Conservation (phyloP, 345 rosid genomes). For the Pugionium dolabratum region DNA sequence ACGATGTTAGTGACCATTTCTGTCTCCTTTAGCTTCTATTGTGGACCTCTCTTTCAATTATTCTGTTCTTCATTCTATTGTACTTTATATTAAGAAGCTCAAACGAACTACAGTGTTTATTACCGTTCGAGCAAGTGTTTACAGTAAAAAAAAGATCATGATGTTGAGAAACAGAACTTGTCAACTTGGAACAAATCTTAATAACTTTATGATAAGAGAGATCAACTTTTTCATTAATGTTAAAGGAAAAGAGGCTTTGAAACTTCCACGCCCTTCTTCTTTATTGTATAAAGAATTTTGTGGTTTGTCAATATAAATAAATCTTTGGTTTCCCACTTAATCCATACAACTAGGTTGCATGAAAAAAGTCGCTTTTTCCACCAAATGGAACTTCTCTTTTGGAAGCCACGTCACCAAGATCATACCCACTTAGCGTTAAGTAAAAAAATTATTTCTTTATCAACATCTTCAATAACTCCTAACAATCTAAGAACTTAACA, state of each 20-base stretch:
- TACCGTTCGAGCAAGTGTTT: slow-evolving; percentile 6
- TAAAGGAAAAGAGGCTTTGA: slow-evolving; percentile 3
- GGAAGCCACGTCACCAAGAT: slow-evolving; percentile 21
- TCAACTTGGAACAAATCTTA: not conserved
- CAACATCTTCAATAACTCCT: slow-evolving; percentile 8
- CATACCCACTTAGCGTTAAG: slow-evolving; percentile 31
- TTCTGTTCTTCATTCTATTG: not conserved
- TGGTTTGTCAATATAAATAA: slow-evolving; percentile 19
- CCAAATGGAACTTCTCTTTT: slow-evolving; percentile 31
- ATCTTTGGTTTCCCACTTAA: slow-evolving; percentile 35
- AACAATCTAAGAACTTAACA: not conserved
- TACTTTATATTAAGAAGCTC: not conserved
- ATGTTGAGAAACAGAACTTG: not conserved
- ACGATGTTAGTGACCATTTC: slow-evolving; percentile 38
- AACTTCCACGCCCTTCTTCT: slow-evolving; percentile 23
- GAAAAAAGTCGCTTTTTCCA: slow-evolving; percentile 29
- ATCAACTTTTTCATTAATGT: not conserved
- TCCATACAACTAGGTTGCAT: slow-evolving; percentile 34
- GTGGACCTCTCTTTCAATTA: slow-evolving; percentile 30
- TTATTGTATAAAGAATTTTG: slow-evolving; percentile 20
- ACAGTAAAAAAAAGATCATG: not conserved
- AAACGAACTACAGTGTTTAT: not conserved
- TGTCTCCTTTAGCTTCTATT: slow-evolving; percentile 36
- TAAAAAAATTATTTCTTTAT: not conserved
- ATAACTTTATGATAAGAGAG: slow-evolving; percentile 10